These are phyloP conservation scores for Musa balbisiana DNA, from an alignment of 202 grass and related monocot species.

Conservation along the genomic window DNA sequence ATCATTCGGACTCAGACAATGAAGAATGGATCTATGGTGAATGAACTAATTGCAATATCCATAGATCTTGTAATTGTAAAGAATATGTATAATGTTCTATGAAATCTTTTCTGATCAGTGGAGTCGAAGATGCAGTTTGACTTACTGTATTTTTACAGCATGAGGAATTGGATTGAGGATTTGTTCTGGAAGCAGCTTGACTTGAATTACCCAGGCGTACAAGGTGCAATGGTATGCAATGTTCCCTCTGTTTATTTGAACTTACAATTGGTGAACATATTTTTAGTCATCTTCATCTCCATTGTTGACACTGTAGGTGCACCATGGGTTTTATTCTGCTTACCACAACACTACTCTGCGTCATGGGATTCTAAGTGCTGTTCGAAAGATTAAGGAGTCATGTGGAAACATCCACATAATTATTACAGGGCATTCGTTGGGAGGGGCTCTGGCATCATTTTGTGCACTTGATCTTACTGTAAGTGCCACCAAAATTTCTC, in stretches of 20 bases:
- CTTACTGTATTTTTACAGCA: constrained; percentile 33
- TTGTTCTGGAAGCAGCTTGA: constrained; percentile 91
- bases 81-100: not conserved
- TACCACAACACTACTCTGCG: constrained; percentile 78
- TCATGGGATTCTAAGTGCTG: constrained; percentile 43
- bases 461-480: constrained; percentile 87
- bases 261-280: not conserved
- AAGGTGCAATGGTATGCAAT: constrained; percentile 62
- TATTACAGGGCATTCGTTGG: constrained; percentile 88
- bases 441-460: constrained; percentile 84
- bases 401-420: constrained; percentile 48
- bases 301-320: constrained; percentile 45
- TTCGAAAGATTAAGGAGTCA: constrained; percentile 43
- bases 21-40: no score
- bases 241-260: not conserved
- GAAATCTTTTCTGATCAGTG: constrained; percentile 11
- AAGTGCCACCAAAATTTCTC: constrained; percentile 21
- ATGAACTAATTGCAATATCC: not conserved
- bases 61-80: not conserved
- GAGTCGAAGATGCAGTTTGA: not conserved
- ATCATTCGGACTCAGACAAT: no score
- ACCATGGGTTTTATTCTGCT: constrained; percentile 75
- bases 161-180: constrained; percentile 79
- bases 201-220: constrained; percentile 70
- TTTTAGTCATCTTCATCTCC: constrained; percentile 11